phyloP scores from a whole-genome alignment of 2,329 filamentous ascomycete species.

The Cladorrhinum sp. region DNA sequence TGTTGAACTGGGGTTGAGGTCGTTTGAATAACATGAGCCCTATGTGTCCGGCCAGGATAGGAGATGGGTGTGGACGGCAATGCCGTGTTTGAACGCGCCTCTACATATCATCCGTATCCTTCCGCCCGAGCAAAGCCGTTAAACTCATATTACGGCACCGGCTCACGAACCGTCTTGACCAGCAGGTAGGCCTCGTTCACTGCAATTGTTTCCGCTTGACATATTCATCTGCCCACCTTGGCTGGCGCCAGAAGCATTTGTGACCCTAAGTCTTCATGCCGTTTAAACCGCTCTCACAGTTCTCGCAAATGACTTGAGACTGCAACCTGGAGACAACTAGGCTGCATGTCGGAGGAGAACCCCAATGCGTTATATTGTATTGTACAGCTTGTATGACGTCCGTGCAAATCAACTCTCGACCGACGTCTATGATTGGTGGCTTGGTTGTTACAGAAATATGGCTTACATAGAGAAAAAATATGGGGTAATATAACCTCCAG shows the following conservation, averaged over 20 bases:
- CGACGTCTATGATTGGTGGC: conserved; percentile 8
- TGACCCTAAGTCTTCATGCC: conserved; percentile 6
- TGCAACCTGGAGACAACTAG: neutral
- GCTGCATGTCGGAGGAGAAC: conserved; percentile 6
- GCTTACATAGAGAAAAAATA: conserved; percentile 16
- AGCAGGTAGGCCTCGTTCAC: neutral
- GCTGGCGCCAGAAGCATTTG: neutral
- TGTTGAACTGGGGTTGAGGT: neutral
- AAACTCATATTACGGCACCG: neutral
- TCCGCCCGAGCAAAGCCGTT: conserved; percentile 6
- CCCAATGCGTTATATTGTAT: conserved; percentile 22
- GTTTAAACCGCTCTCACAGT: neutral
- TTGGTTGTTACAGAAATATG: conserved; percentile 22
- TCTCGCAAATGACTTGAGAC: neutral
- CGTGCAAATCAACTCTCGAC: neutral
- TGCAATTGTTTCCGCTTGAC: neutral
- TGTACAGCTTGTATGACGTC: conserved; percentile 17
- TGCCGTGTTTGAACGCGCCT: neutral
- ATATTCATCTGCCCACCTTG: neutral
- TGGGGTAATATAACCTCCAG: conserved; percentile 3
- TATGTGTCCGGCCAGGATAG: neutral
- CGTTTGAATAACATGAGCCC: neutral
- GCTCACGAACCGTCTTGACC: conserved; percentile 3
- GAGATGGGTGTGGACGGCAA: neutral
- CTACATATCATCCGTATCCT: conserved; percentile 10